Percentiles rank a stretch among this genome's conserved stretches.
phyloP scores from a whole-genome alignment of 257 asterid genomes.

The Coffea eugenioides region DNA sequence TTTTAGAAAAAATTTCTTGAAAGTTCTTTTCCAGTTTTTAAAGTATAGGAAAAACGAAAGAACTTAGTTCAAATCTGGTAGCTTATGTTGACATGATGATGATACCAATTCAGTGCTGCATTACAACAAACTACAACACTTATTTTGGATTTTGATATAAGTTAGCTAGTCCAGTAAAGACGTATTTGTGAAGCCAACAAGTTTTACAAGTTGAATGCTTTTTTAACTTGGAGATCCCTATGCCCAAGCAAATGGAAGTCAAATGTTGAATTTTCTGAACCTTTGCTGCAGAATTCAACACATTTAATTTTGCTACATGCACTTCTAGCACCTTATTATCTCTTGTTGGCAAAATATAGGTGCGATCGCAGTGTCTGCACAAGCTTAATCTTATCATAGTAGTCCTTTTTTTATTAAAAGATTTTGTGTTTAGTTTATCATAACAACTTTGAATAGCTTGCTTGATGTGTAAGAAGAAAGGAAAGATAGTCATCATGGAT shows the following conservation, averaged over 20 bases:
- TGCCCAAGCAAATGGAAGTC: not conserved
- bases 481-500: not conserved
- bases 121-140: no score
- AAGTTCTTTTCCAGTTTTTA: not conserved
- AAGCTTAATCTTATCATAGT: not conserved
- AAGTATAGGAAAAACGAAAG: no score
- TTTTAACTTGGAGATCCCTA: not conserved
- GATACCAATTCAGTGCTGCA: not conserved
- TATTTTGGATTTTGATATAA: no score
- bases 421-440: not conserved
- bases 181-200: constrained; percentile 1
- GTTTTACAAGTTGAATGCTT: not conserved
- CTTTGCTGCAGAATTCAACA: not conserved
- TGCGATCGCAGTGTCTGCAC: no score
- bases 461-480: not conserved
- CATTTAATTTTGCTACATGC: not conserved
- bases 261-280: not conserved
- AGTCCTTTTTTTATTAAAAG: not conserved
- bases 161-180: not conserved
- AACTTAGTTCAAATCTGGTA: not conserved
- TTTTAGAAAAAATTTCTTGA: not conserved
- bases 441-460: not conserved
- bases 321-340: not conserved
- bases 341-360: not conserved
- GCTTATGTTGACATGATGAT: not conserved